These are phyloP conservation scores for Neurospora pannonica DNA, from an alignment of 495 filamentous ascomycete genomes.

Conservation along the genomic window DNA sequence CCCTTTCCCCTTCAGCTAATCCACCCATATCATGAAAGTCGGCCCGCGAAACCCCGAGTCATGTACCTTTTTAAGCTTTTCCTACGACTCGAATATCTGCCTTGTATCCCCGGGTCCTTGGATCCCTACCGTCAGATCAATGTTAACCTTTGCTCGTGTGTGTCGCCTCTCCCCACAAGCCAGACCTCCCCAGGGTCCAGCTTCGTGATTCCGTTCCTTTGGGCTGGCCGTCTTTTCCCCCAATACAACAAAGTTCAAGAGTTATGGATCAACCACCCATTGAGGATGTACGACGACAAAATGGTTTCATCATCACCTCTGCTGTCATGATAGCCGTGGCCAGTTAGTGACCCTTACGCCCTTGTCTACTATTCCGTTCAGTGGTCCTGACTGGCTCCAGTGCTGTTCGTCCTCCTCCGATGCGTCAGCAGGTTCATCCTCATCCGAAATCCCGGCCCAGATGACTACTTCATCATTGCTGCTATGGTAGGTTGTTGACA, in stretches of 20 bases:
- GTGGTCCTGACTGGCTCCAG: constrained; percentile 3
- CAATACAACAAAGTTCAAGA: neutral
- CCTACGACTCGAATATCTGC: neutral
- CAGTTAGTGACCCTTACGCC: neutral
- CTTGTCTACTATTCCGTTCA: neutral
- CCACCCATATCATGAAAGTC: neutral
- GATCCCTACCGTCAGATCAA: neutral
- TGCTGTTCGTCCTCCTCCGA: constrained; percentile 18
- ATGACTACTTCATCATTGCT: constrained; percentile 27
- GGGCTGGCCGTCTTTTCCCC: neutral
- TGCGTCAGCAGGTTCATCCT: constrained; percentile 19
- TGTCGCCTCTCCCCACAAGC: neutral
- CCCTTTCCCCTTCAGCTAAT: neutral
- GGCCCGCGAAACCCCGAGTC: too few relatives aligned
- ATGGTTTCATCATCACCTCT: constrained; percentile 7
- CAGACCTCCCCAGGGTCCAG: neutral
- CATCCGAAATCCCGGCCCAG: constrained; percentile 19
- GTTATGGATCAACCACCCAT: neutral
- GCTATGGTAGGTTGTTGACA: constrained; percentile 15
- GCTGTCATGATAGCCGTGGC: constrained; percentile 9
- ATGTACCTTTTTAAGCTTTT: neutral
- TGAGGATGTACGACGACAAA: neutral
- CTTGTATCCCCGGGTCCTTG: neutral
- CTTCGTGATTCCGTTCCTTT: neutral
- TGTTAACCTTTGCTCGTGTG: neutral